Conservation (phyloP, 441 rosid species). For the Adansonia gregorii region DNA sequence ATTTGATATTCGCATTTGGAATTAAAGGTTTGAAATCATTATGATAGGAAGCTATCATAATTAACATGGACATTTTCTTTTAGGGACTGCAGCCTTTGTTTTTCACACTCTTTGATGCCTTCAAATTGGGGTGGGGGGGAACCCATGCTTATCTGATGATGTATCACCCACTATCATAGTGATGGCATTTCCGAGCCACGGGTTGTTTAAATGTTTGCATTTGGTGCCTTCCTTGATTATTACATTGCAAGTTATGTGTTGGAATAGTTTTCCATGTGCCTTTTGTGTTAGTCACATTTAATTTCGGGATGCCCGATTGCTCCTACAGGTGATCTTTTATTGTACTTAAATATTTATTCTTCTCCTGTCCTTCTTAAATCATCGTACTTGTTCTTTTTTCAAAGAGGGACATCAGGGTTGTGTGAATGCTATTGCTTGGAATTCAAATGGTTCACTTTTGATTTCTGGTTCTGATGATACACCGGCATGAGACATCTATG, state of each 20-base stretch:
- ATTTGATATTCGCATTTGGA: conserved; percentile 14
- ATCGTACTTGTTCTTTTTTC: conserved; percentile 13
- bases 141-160: neutral
- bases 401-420: conserved; percentile 92
- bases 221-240: neutral
- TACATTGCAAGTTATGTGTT: neutral
- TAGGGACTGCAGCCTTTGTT: neutral
- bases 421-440: conserved; percentile 92
- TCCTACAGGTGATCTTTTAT: neutral
- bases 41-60: neutral
- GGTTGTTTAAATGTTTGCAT: neutral
- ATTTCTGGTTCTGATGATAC: conserved; percentile 97
- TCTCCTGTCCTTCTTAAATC: neutral
- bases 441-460: conserved; percentile 86
- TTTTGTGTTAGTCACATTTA: neutral
- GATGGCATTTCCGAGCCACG: neutral
- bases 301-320: neutral
- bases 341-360: neutral
- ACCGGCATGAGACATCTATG: conserved; percentile 46
- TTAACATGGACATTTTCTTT: neutral
- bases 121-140: too few species aligned
- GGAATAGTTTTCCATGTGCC: neutral
- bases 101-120: neutral
- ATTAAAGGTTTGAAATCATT: too few species aligned
- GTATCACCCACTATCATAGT: neutral